Conservation (phyloP, 1,284 basidiomycete genomes). For the Cutaneotrichosporon curvatum region DNA sequence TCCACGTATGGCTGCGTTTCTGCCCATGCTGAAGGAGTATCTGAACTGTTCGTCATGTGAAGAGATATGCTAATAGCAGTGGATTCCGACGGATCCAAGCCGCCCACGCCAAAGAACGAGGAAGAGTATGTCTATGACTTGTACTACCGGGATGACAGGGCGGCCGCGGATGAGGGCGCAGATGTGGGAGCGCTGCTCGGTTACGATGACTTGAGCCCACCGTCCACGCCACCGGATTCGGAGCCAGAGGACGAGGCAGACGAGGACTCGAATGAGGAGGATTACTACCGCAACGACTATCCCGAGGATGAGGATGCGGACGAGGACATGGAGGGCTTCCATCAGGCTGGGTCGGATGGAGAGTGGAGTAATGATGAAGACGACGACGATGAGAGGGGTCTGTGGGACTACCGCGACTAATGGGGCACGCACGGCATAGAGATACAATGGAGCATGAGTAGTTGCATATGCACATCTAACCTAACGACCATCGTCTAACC, state of each 20-base stretch:
- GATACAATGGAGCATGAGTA: background rate
- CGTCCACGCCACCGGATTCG: conserved; percentile 31
- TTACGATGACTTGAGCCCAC: conserved; percentile 35
- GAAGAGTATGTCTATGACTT: conserved; percentile 46
- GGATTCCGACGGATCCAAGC: conserved; percentile 10
- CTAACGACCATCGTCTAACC: conserved; percentile 15
- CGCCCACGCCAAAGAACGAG: background rate
- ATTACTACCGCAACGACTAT: conserved; percentile 48
- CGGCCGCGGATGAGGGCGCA: conserved; percentile 3
- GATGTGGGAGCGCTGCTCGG: conserved; percentile 25
- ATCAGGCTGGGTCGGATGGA: conserved; percentile 26
- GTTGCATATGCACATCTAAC: background rate
- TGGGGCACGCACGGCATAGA: too few species aligned
- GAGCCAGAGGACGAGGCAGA: conserved; percentile 47
- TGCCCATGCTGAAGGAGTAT: conserved; percentile 45
- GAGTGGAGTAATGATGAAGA: conserved; percentile 25
- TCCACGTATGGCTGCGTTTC: conserved; percentile 42
- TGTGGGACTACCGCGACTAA: conserved; percentile 28
- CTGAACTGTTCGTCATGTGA: conserved; percentile 28
- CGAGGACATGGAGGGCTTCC: conserved; percentile 41
- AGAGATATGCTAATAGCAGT: conserved; percentile 9
- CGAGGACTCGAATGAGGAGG: conserved; percentile 47
- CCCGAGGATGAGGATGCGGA: conserved; percentile 47
- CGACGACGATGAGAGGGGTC: conserved; percentile 22
- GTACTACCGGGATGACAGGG: conserved; percentile 40